phyloP scores from a whole-genome alignment of 305 asterid species.

The Fraxinus ornus region DNA sequence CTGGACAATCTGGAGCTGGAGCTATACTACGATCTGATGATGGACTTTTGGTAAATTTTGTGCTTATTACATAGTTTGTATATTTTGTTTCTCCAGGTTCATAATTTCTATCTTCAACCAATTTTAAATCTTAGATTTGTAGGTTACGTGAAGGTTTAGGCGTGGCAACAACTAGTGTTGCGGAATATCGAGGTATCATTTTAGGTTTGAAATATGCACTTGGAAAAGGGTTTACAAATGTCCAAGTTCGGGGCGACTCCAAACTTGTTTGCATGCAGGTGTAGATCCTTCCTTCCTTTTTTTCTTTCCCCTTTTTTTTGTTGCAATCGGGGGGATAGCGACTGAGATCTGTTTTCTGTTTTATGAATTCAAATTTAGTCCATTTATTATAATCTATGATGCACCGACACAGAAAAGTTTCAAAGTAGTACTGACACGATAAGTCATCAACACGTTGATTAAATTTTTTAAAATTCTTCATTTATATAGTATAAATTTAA shows the following conservation, averaged over 20 bases:
- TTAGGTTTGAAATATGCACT: constrained; percentile 82
- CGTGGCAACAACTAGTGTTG: constrained; percentile 77
- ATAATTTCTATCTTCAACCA: constrained; percentile 23
- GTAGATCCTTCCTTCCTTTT: not conserved
- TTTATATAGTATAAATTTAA: too few species aligned
- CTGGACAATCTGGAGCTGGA: constrained; percentile 99
- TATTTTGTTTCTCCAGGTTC: constrained; percentile 6
- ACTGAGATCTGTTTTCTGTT: not conserved
- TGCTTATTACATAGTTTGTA: constrained; percentile 6
- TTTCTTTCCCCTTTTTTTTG: not conserved
- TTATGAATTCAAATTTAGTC: not conserved
- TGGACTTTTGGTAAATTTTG: constrained; percentile 67
- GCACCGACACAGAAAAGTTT: too few species aligned
- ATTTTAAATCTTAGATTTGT: constrained; percentile 56
- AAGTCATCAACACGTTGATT: too few species aligned
- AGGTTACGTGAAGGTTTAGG: constrained; percentile 94
- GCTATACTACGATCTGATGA: constrained; percentile 84
- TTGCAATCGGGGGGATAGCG: not conserved
- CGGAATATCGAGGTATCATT: constrained; percentile 92
- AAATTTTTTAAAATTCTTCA: too few species aligned
- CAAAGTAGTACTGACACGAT: too few species aligned
- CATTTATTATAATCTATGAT: not conserved
- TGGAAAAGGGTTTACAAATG: constrained; percentile 71
- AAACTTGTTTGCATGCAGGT: constrained; percentile 99
- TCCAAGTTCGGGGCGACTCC: constrained; percentile 94